A percentile compares a stretch with the other conserved stretches of the same genome.
phyloP scores from a whole-genome alignment of 768 basidiomycete genomes.

The Tremella fuciformis region DNA sequence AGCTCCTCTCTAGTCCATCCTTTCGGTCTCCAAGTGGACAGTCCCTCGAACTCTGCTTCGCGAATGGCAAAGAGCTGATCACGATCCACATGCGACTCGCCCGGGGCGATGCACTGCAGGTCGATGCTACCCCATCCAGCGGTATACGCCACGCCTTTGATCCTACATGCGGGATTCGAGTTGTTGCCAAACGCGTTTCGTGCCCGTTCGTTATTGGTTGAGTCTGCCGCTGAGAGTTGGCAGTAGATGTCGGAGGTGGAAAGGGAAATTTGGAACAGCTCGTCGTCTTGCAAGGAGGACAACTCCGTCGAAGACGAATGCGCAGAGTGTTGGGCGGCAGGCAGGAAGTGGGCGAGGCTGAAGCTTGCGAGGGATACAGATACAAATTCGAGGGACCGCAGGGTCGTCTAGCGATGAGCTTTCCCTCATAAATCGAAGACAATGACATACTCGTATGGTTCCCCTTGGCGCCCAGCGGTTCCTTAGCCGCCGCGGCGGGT shows the following conservation, averaged over 20 bases:
- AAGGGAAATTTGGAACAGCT: slow-evolving; percentile 27
- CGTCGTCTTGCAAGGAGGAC: slow-evolving; percentile 8
- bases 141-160: slow-evolving; percentile 32
- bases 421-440: not conserved
- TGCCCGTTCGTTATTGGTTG: slow-evolving; percentile 37
- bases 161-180: slow-evolving; percentile 21
- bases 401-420: slow-evolving; percentile 25
- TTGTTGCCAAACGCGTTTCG: slow-evolving; percentile 44
- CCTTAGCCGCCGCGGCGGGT: not conserved
- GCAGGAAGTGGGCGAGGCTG: slow-evolving; percentile 25
- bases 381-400: slow-evolving; percentile 36
- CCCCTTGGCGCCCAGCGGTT: slow-evolving; percentile 23
- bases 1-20: slow-evolving; percentile 44
- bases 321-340: slow-evolving; percentile 13
- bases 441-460: slow-evolving; percentile 25
- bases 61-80: slow-evolving; percentile 32
- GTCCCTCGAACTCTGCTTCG: slow-evolving; percentile 27
- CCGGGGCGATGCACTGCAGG: slow-evolving; percentile 31
- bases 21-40: slow-evolving; percentile 39
- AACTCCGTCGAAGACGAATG: slow-evolving; percentile 26
- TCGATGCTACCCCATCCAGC: slow-evolving; percentile 25
- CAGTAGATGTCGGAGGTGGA: slow-evolving; percentile 18
- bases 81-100: slow-evolving; percentile 22
- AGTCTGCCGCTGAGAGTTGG: slow-evolving; percentile 35
- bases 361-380: slow-evolving; percentile 23